Evolutionary conservation across 2,329 filamentous ascomycete genomes (phyloP).

Genomic region (Paraconiothyrium brasiliense): DNA sequence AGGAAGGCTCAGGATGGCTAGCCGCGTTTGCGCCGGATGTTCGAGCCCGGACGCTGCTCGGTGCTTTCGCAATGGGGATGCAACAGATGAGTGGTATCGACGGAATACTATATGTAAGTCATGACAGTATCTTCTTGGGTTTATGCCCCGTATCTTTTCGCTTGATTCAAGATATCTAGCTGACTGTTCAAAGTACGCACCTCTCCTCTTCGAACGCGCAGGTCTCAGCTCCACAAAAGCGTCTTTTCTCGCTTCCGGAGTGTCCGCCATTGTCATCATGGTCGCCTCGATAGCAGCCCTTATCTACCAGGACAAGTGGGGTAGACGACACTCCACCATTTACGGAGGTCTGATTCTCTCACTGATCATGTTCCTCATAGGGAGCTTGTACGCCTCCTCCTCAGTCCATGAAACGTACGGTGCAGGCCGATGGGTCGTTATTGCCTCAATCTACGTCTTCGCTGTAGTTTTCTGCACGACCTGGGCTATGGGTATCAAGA

Average conservation of each 20-base stretch:
- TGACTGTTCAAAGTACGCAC: constrained; percentile 62
- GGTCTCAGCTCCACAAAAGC: constrained; percentile 61
- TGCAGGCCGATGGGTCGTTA: constrained; percentile 60
- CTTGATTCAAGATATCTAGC: not conserved
- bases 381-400: constrained; percentile 60
- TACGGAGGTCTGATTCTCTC: constrained; percentile 62
- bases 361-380: constrained; percentile 62
- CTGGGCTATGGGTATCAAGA: constrained; percentile 66
- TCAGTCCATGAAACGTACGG: constrained; percentile 53
- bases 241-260: constrained; percentile 68
- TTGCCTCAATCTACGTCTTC: constrained; percentile 62
- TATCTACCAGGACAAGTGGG: constrained; percentile 66
- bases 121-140: too few relatives aligned
- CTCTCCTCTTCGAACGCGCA: constrained; percentile 66
- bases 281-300: constrained; percentile 64
- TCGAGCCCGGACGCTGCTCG: constrained; percentile 46
- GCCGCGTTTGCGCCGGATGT: constrained; percentile 34
- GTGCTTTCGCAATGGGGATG: constrained; percentile 67
- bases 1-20: constrained; percentile 22
- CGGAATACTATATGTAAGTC: constrained; percentile 66
- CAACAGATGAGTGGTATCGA: constrained; percentile 71
- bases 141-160: not conserved
- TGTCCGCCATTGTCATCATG: constrained; percentile 67
- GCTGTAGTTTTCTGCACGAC: constrained; percentile 58
- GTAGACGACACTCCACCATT: constrained; percentile 62